Base-by-base conservation (phyloP, 1,284 basidiomycete genomes). In the Schizopora paradoxa region DNA sequence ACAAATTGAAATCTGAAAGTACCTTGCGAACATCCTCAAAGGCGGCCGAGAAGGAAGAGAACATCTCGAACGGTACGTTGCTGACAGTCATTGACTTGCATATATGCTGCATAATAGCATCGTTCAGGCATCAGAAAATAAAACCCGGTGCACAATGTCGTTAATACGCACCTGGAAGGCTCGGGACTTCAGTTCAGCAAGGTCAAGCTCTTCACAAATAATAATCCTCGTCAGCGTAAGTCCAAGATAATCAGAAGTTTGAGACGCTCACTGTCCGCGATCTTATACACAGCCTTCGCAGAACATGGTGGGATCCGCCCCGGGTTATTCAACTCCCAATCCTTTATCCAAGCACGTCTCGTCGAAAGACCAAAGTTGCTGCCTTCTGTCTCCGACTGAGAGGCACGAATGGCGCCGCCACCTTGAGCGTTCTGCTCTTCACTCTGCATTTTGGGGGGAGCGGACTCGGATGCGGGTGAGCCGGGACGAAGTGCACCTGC, bases 51-150 rank as follows among this genome's bases (percentile, higher is more conserved):
- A 93, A 93, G 0, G 83, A 78, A 4, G 86, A 88, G 58, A 94
- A 94, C 32, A 87, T 80, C 61, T 94, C 91, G 55, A 85, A 85
- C 1, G 86, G 84, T 36, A 93, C 85, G 61, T 91, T 93, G 23
- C 83, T 75, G 4, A 86, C 76, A 0, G 81, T 82, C 34, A 93
- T 70, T 2, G 81, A 82, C 49, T 77, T 80, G 51, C 79, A 68
- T 35, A 94, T 91, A 62, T 92, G 85, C 75, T 85, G 58, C 49
- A 57, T 41, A 18, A 21, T n/a, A n/a, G n/a, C n/a, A n/a, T n/a
- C n/a, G n/a, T n/a, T n/a, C n/a, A n/a, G n/a, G n/a, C n/a, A n/a
- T n/a, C n/a, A 32, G 45, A 32, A 42, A 19, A 31, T 13, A 34
- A 14, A 8, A 26, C 2, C 13, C 39, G 22, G 25, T 26, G n/a